phyloP scores from a whole-genome alignment of 1,284 basidiomycete species.

The Cryptococcus jaspeensis region DNA sequence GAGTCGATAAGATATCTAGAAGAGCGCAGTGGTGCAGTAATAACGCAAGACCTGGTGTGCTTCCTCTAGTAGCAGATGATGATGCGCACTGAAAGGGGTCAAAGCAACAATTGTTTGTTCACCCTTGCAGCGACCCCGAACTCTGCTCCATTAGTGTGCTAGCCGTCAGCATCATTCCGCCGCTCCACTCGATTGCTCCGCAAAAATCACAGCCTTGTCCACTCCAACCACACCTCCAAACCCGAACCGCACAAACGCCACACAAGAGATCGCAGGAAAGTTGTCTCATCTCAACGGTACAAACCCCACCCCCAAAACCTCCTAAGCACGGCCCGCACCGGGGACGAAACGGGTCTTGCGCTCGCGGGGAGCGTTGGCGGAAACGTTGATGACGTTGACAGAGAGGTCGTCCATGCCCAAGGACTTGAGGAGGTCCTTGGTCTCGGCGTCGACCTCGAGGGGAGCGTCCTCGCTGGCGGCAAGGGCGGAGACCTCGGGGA shows the following conservation, averaged over 20 bases:
- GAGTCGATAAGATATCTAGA: too few species aligned
- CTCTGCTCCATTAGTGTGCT: too few species aligned
- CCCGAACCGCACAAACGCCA: too few species aligned
- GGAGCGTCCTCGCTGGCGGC: conserved; percentile 67
- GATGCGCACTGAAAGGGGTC: too few species aligned
- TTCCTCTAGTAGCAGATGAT: too few species aligned
- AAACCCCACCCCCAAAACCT: not conserved
- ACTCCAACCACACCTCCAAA: not conserved
- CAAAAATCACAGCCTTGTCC: too few species aligned
- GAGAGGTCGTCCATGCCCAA: conserved; percentile 89
- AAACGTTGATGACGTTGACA: conserved; percentile 67
- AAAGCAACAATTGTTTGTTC: too few species aligned
- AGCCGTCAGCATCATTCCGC: too few species aligned
- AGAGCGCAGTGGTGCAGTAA: too few species aligned
- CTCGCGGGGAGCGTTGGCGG: conserved; percentile 64
- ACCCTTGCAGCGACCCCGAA: too few species aligned
- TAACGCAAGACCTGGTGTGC: too few species aligned
- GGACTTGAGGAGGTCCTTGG: conserved; percentile 84
- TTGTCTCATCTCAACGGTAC: conserved; percentile 7
- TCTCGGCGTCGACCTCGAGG: conserved; percentile 84
- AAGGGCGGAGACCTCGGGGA: conserved; percentile 92
- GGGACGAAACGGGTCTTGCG: conserved; percentile 79
- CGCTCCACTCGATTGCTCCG: too few species aligned
- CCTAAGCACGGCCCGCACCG: conserved; percentile 61
- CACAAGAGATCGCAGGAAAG: not conserved